Base-by-base conservation (phyloP, 2,329 filamentous ascomycete species). In the Tympanopsis confertula region DNA sequence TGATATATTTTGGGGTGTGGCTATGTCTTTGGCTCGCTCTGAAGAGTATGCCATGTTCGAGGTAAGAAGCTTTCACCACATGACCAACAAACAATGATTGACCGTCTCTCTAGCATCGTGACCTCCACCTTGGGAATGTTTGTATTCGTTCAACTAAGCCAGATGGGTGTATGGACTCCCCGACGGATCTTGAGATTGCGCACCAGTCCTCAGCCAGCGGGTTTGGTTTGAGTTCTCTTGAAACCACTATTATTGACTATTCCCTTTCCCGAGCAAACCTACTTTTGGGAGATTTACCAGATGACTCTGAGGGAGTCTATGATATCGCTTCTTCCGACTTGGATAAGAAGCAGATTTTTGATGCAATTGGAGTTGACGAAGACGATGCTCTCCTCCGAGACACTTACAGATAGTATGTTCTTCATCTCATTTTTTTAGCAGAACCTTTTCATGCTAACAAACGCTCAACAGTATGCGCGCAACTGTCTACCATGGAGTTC, bases 221-320 rank as follows among this genome's bases (percentile, higher is more conserved):
- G 13, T 46, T 78, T 20, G 65, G 66, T 2, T 63, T 75, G 41
- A 74, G 71, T 14, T 60, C 61, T 2, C 53, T 79, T 4, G 70
- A 76, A 45, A 73, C 72, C 2, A 81, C 75, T 0, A 66, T 81
- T 17, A 81, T 81, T 45, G 76, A 81, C 51, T 81, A 79, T 51
- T 78, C 76, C 2, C 64, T 80, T 22, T 78, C 74, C 1, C 68
- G 76, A 15, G 72, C 72, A 7, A 15, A 33, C 10, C 15, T 33
- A 15, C 30, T 10, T 7, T 7, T 18, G 7, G 17, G 30, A 12
- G n/a, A n/a, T n/a, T n/a, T n/a, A n/a, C n/a, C n/a, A n/a, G 30
- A 33, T 10, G 15, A 33, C 15, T 15, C 30, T 10, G 15, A 33
- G 10, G 30, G 7, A 18, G 7, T 17, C 7, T 7, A 7, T 15